phyloP scores from a whole-genome alignment of 257 asterid genomes.

The Euphrasia confusa region DNA sequence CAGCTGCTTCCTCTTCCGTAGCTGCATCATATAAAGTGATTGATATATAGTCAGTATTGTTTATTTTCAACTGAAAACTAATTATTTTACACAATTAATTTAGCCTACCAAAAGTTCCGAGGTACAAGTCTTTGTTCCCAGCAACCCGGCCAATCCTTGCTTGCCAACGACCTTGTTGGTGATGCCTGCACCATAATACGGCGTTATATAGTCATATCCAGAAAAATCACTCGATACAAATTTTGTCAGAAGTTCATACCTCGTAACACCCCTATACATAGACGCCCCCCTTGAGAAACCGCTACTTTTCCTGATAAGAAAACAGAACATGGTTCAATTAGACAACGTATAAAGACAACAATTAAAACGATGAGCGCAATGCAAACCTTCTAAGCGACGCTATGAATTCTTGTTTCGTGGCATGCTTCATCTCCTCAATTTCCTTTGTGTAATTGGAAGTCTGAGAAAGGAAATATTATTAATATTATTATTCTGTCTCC shows the following conservation, averaged over 20 bases:
- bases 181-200: conserved; percentile 57
- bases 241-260: conserved; percentile 35
- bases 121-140: conserved; percentile 85
- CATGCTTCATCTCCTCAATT: conserved; percentile 78
- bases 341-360: background rate
- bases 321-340: background rate
- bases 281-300: conserved; percentile 96
- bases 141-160: conserved; percentile 98
- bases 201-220: no score
- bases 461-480: conserved; percentile 26
- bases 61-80: no score
- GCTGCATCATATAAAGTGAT: conserved; percentile 35
- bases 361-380: background rate
- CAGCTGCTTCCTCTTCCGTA: conserved; percentile 99
- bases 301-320: conserved; percentile 64
- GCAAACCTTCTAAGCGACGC: conserved; percentile 81
- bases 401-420: conserved; percentile 80
- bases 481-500: no score
- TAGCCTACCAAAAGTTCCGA: conserved; percentile 77
- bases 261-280: conserved; percentile 82
- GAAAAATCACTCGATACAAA: no score
- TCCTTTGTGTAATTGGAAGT: conserved; percentile 61
- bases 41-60: no score
- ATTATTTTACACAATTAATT: no score
- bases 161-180: conserved; percentile 99